These are phyloP conservation scores for Marasmius fiardii DNA, from an alignment of 1,284 basidiomycete species.

Conservation along the genomic window DNA sequence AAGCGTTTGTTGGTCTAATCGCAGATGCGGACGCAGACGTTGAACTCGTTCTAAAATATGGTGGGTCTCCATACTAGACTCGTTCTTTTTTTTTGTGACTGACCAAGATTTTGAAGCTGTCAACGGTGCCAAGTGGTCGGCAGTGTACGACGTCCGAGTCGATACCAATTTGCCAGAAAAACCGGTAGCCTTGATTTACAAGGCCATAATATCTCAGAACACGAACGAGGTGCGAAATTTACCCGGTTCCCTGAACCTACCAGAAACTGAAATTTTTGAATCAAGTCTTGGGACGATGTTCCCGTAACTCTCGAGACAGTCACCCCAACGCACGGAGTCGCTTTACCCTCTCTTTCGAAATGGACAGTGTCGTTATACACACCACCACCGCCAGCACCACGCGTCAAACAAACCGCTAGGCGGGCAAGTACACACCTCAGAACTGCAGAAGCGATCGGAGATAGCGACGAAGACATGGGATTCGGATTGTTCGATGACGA, in stretches of 20 bases:
- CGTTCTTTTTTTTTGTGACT: background rate
- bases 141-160: constrained; percentile 30
- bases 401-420: background rate
- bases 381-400: no score
- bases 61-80: constrained; percentile 17
- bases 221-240: constrained; percentile 29
- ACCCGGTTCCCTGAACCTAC: background rate
- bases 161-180: constrained; percentile 28
- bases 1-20: constrained; percentile 28
- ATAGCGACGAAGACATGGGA: background rate
- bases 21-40: constrained; percentile 29
- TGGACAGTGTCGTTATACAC: background rate
- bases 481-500: constrained; percentile 5
- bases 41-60: constrained; percentile 31
- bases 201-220: constrained; percentile 27
- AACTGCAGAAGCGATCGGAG: background rate
- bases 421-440: background rate
- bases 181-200: constrained; percentile 28
- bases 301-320: constrained; percentile 4
- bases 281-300: constrained; percentile 3
- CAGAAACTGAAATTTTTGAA: background rate
- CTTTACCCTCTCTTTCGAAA: background rate
- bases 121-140: constrained; percentile 24
- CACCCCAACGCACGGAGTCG: background rate
- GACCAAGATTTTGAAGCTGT: constrained; percentile 20